Percentiles rank a stretch among this genome's conserved stretches.
Conservation (phyloP, 495 filamentous ascomycete genomes). For the Sordaria brevicollis region DNA sequence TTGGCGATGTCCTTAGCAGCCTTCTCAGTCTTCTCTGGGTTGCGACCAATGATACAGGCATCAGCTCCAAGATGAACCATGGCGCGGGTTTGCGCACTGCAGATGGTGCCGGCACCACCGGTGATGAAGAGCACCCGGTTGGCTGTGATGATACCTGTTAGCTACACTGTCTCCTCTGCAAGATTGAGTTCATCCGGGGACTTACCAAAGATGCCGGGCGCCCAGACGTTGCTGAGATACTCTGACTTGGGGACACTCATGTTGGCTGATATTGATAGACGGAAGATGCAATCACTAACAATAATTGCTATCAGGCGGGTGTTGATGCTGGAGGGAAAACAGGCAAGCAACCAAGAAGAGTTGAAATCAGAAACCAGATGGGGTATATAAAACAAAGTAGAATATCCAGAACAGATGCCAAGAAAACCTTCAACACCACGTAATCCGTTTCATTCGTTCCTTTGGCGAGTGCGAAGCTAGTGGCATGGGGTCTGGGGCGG, state of each 20-base stretch:
- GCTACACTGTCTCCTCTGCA: background rate
- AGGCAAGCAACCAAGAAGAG: no score
- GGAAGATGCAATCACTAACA: background rate
- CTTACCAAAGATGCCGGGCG: constrained; percentile 72
- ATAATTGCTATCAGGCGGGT: background rate
- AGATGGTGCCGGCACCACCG: constrained; percentile 87
- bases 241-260: constrained; percentile 63
- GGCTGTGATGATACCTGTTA: constrained; percentile 31
- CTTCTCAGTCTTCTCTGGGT: constrained; percentile 74
- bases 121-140: constrained; percentile 94
- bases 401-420: background rate
- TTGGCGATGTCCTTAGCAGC: constrained; percentile 74
- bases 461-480: background rate
- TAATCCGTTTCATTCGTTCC: background rate
- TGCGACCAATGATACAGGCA: constrained; percentile 87
- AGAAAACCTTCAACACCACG: background rate
- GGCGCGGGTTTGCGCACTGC: constrained; percentile 84
- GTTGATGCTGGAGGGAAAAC: background rate
- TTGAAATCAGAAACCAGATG: no score
- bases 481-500: background rate
- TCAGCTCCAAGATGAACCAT: constrained; percentile 85
- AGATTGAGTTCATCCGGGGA: background rate
- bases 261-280: constrained; percentile 1
- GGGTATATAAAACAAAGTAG: background rate
- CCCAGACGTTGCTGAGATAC: constrained; percentile 75